phyloP scores from a whole-genome alignment of 208 protist genomes.

The Trypanosoma lewisi region DNA sequence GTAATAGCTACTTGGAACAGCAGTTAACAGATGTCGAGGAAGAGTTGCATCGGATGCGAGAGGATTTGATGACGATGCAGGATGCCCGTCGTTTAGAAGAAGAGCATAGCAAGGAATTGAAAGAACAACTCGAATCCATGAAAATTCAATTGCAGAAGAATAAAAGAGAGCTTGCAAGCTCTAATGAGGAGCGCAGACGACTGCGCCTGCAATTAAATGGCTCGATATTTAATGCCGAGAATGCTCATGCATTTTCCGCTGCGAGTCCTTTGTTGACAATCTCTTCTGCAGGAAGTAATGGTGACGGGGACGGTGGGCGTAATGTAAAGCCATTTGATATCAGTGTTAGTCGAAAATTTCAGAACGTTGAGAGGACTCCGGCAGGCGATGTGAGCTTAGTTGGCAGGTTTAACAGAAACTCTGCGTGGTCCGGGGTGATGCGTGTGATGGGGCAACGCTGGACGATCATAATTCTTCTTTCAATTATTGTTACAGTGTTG shows the following conservation, averaged over 20 bases:
- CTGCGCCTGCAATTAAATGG: neutral
- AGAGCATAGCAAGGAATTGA: neutral
- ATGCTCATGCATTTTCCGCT: neutral
- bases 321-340: neutral
- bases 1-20: constrained; percentile 23
- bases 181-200: constrained; percentile 8
- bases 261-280: neutral
- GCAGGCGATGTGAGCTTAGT: neutral
- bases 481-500: neutral
- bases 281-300: neutral
- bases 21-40: constrained; percentile 13
- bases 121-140: constrained; percentile 5
- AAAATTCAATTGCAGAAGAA: constrained; percentile 4
- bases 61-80: constrained; percentile 2
- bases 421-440: neutral
- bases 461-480: neutral
- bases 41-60: neutral
- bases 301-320: neutral
- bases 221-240: neutral
- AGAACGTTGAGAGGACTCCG: neutral
- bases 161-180: constrained; percentile 13
- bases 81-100: constrained; percentile 3
- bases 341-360: neutral
- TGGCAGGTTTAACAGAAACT: neutral
- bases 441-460: constrained; percentile 3